phyloP scores from a whole-genome alignment of 192 early-diverging fungal genomes.

The Umbelopsis sp. region DNA sequence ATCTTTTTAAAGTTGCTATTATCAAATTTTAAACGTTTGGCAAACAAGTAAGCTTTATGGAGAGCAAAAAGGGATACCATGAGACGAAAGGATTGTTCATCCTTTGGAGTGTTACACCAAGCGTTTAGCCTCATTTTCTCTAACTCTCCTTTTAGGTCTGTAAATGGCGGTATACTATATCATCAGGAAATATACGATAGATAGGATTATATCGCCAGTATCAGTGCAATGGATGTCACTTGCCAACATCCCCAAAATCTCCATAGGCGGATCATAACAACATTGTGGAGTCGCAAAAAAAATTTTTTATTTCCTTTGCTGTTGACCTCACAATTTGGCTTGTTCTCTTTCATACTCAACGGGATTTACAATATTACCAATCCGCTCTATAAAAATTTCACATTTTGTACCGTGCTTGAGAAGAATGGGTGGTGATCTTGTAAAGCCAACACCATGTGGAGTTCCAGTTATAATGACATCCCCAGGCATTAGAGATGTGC shows the following conservation, averaged over 20 bases:
- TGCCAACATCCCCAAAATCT: background rate
- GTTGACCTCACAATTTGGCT: conserved; percentile 9
- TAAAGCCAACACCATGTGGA: conserved; percentile 84
- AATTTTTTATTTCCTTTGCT: background rate
- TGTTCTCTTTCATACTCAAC: conserved; percentile 46
- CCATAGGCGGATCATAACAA: background rate
- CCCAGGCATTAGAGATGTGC: conserved; percentile 65
- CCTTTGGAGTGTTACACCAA: background rate
- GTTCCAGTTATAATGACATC: conserved; percentile 94
- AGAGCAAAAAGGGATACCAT: background rate
- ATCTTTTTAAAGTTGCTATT: no score
- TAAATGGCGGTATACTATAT: no score
- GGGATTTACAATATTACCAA: conserved; percentile 49
- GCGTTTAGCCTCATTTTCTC: background rate
- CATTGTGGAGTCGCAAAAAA: background rate
- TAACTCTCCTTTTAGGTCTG: no score
- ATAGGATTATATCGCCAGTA: background rate
- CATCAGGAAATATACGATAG: no score
- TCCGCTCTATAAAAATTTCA: conserved; percentile 52
- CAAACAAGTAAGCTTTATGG: background rate
- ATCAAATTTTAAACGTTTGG: background rate
- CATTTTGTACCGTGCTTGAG: conserved; percentile 55
- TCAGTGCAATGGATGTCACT: background rate
- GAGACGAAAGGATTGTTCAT: background rate
- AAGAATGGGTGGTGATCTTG: conserved; percentile 50